Conservation (phyloP, 441 rosid genomes). For the Brassica hybrid region DNA sequence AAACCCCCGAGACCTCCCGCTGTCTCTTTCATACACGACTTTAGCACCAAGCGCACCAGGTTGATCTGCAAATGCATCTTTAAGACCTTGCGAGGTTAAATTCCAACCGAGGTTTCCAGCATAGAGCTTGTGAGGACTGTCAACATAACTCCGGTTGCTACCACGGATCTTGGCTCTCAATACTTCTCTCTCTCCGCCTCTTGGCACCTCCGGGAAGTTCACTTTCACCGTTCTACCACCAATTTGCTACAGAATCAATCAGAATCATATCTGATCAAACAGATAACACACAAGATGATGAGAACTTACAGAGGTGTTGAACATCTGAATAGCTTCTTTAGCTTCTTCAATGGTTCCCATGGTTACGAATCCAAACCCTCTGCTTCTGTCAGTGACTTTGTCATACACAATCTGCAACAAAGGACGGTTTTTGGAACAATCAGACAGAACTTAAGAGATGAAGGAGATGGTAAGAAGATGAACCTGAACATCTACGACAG, state of each 20-base stretch:
- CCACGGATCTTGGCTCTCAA: too few relatives aligned
- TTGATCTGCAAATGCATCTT: conserved; percentile 68
- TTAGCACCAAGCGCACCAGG: conserved; percentile 79
- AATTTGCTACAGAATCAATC: conserved; percentile 60
- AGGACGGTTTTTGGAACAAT: background rate
- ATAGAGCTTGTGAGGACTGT: conserved; percentile 83
- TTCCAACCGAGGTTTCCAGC: conserved; percentile 93
- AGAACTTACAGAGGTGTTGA: conserved; percentile 74
- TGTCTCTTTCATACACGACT: conserved; percentile 68
- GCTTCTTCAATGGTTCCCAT: conserved; percentile 84
- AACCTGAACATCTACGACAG: conserved; percentile 76
- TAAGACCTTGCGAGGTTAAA: conserved; percentile 69
- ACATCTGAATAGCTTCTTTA: conserved; percentile 75
- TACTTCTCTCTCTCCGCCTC: conserved; percentile 69
- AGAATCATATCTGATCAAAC: background rate
- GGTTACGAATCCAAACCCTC: conserved; percentile 88
- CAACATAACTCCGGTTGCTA: conserved; percentile 44
- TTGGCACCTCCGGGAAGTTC: conserved; percentile 91
- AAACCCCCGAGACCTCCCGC: conserved; percentile 84
- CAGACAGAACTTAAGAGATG: background rate
- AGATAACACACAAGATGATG: background rate
- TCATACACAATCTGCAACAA: conserved; percentile 70
- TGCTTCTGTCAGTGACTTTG: conserved; percentile 89
- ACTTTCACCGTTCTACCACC: conserved; percentile 82
- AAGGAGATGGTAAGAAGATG: background rate